phyloP scores from a whole-genome alignment of 2,329 filamentous ascomycete genomes.

The Colletotrichum tanaceti region DNA sequence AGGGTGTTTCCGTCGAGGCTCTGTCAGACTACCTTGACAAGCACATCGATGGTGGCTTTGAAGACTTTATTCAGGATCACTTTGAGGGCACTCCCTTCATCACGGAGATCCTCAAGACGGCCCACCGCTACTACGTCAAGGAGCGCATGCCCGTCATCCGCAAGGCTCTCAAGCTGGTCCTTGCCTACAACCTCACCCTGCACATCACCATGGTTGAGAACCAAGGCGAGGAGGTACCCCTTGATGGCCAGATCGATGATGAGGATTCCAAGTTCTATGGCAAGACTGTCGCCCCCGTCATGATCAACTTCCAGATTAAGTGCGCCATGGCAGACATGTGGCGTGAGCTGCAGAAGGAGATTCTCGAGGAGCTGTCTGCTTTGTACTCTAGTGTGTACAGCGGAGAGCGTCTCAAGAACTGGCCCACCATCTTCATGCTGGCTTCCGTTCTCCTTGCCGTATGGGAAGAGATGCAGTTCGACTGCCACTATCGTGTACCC shows the following conservation, averaged over 20 bases:
- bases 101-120: conserved; percentile 95
- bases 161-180: conserved; percentile 92
- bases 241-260: conserved; percentile 87
- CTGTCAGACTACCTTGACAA: conserved; percentile 94
- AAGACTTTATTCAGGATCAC: conserved; percentile 94
- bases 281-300: conserved; percentile 92
- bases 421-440: conserved; percentile 98
- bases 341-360: conserved; percentile 96
- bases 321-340: conserved; percentile 97
- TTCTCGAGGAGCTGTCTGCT: conserved; percentile 89
- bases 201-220: conserved; percentile 96
- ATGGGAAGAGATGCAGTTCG: conserved; percentile 99
- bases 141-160: conserved; percentile 90
- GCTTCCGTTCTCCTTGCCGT: conserved; percentile 92
- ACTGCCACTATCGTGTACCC: conserved; percentile 94
- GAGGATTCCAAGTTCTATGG: conserved; percentile 88
- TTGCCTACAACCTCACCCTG: conserved; percentile 94
- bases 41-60: conserved; percentile 91
- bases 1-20: conserved; percentile 83
- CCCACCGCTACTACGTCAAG: conserved; percentile 91
- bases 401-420: conserved; percentile 97
- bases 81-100: conserved; percentile 96
- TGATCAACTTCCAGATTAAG: conserved; percentile 99
- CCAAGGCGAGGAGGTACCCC: conserved; percentile 80
- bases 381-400: conserved; percentile 98